These are phyloP conservation scores for Neophaeococcomyces aloes DNA, from an alignment of 2,329 filamentous ascomycete genomes.

Conservation along the genomic window DNA sequence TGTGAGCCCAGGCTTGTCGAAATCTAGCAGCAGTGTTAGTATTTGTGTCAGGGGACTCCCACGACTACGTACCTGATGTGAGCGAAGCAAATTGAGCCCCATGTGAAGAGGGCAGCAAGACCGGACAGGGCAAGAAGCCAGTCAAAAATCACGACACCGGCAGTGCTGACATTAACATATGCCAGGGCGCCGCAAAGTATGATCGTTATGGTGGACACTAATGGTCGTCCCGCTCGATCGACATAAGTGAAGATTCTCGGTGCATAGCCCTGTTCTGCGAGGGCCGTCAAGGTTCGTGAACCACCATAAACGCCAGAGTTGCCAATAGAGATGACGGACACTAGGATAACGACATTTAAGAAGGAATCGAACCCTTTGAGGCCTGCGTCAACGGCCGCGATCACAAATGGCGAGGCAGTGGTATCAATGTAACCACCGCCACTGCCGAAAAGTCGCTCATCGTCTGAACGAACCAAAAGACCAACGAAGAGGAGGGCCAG, in stretches of 20 bases:
- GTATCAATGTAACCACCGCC: slow-evolving; percentile 28
- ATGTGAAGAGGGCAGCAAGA: slow-evolving; percentile 53
- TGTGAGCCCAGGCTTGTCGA: slow-evolving; percentile 63
- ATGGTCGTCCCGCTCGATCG: slow-evolving; percentile 35
- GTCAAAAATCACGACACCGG: slow-evolving; percentile 45
- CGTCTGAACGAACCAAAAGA: slow-evolving; percentile 33
- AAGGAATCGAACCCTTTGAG: slow-evolving; percentile 52
- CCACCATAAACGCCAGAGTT: slow-evolving; percentile 49
- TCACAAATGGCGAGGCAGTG: slow-evolving; percentile 55
- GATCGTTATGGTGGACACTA: slow-evolving; percentile 30
- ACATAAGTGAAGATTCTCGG: slow-evolving; percentile 36
- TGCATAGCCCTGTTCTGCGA: slow-evolving; percentile 37
- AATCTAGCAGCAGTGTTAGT: slow-evolving; percentile 67
- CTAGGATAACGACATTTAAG: slow-evolving; percentile 56
- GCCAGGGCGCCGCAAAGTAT: slow-evolving; percentile 32
- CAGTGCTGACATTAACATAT: slow-evolving; percentile 42
- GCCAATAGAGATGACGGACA: slow-evolving; percentile 50
- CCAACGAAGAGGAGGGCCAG: slow-evolving; percentile 37
- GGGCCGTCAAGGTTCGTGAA: slow-evolving; percentile 46
- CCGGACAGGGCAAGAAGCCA: slow-evolving; percentile 57
- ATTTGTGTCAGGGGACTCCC: not conserved
- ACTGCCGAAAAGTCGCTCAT: slow-evolving; percentile 31
- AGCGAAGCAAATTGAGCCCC: slow-evolving; percentile 54
- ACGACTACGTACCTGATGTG: slow-evolving; percentile 50
- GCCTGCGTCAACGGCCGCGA: slow-evolving; percentile 51